phyloP scores from a whole-genome alignment of 768 basidiomycete genomes.

The Infundibulicybe gibba region DNA sequence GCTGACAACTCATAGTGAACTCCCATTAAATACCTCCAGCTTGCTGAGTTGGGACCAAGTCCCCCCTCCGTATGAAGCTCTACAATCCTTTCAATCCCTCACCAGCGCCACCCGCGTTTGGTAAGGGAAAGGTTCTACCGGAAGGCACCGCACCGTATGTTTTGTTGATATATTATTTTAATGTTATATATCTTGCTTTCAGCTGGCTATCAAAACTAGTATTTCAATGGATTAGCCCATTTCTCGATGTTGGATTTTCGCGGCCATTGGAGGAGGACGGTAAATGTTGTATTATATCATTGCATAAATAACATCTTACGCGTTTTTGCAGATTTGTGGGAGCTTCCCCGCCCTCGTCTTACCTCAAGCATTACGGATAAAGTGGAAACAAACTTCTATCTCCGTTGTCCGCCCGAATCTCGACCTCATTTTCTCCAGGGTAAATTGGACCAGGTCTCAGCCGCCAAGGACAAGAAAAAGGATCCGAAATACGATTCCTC shows the following conservation, averaged over 20 bases:
- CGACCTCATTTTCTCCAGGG: slow-evolving; percentile 20
- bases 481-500: slow-evolving; percentile 40
- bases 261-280: slow-evolving; percentile 49
- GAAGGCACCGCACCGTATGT: slow-evolving; percentile 13
- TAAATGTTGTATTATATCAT: slow-evolving; percentile 10
- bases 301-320: background rate
- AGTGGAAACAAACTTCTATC: slow-evolving; percentile 39
- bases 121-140: slow-evolving; percentile 12
- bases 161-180: background rate
- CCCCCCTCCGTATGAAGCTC: background rate
- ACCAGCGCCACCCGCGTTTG: slow-evolving; percentile 17
- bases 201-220: slow-evolving; percentile 34
- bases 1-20: no score
- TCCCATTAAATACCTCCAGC: no score
- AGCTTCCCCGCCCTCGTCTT: slow-evolving; percentile 29
- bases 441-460: slow-evolving; percentile 4
- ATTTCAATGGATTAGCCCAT: slow-evolving; percentile 44
- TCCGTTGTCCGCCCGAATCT: slow-evolving; percentile 35
- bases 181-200: background rate
- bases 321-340: slow-evolving; percentile 38
- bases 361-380: slow-evolving; percentile 30
- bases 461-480: slow-evolving; percentile 5
- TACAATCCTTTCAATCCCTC: slow-evolving; percentile 12
- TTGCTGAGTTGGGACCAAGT: no score
- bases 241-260: slow-evolving; percentile 45